phyloP scores from a whole-genome alignment of 2,329 filamentous ascomycete species.

The Magnaporthiopsis poae region DNA sequence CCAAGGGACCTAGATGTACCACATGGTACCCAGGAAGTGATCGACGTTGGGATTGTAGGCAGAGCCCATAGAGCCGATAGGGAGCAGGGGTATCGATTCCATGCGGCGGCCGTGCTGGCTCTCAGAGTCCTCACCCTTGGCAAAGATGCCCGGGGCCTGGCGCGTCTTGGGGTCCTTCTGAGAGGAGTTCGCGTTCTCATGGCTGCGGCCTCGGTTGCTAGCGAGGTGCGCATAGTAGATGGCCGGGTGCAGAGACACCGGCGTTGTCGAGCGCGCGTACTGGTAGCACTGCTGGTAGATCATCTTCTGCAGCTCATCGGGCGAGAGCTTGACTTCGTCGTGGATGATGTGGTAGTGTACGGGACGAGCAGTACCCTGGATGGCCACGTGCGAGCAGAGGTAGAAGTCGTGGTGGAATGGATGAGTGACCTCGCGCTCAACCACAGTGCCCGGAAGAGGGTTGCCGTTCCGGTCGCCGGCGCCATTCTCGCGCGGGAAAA shows the following conservation, averaged over 20 bases:
- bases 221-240: slow-evolving; percentile 95
- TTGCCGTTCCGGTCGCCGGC: slow-evolving; percentile 66
- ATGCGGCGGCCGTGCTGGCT: slow-evolving; percentile 13
- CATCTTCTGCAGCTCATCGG: slow-evolving; percentile 70
- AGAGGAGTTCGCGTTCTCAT: slow-evolving; percentile 47
- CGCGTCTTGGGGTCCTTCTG: slow-evolving; percentile 35
- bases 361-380: slow-evolving; percentile 87
- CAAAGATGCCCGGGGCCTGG: slow-evolving; percentile 22
- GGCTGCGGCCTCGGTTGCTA: slow-evolving; percentile 65
- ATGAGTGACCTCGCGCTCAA: slow-evolving; percentile 83
- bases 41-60: slow-evolving; percentile 12
- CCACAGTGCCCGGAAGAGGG: slow-evolving; percentile 72
- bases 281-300: slow-evolving; percentile 94
- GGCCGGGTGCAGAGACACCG: slow-evolving; percentile 78
- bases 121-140: slow-evolving; percentile 27
- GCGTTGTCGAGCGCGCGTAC: slow-evolving; percentile 82
- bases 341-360: slow-evolving; percentile 84
- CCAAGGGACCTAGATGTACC: slow-evolving; percentile 28
- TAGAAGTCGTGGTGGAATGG: slow-evolving; percentile 87
- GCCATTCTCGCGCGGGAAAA: slow-evolving; percentile 59
- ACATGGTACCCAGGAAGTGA: slow-evolving; percentile 31
- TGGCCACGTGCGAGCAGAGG: slow-evolving; percentile 54
- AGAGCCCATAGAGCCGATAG: slow-evolving; percentile 17
- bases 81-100: slow-evolving; percentile 20
- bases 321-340: slow-evolving; percentile 63